Evolutionary conservation across 164 flowering plant species (phyloP).

Genomic region (grape (Vitis vinifera)): DNA sequence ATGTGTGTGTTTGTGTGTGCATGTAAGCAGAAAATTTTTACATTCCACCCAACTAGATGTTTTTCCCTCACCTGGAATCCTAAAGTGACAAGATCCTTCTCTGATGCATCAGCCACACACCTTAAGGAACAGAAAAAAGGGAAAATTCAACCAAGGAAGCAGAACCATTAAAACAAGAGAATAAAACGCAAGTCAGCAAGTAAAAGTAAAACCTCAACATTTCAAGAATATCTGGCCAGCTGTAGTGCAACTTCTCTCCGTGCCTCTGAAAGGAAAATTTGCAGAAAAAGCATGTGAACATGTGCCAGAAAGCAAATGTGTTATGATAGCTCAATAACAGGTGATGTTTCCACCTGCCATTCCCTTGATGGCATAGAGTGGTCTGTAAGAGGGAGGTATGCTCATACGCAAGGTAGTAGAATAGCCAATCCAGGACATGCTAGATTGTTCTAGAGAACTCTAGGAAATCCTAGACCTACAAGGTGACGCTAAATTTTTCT

Average conservation of each 20-base stretch:
- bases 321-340: too few species aligned
- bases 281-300: slow-evolving; percentile 4
- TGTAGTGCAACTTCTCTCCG: slow-evolving; percentile 83
- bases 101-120: slow-evolving; percentile 81
- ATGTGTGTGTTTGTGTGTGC: background rate
- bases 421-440: too few species aligned
- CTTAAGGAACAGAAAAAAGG: slow-evolving; percentile 33
- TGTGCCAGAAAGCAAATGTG: background rate
- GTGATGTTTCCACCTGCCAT: too few species aligned
- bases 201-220: slow-evolving; percentile 66
- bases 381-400: too few species aligned
- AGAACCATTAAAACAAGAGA: background rate
- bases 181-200: background rate
- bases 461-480: too few species aligned
- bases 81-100: slow-evolving; percentile 87
- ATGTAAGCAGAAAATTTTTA: background rate
- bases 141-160: slow-evolving; percentile 2
- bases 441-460: too few species aligned
- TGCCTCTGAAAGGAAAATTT: slow-evolving; percentile 57
- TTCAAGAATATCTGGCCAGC: slow-evolving; percentile 93
- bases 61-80: slow-evolving; percentile 79
- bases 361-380: too few species aligned
- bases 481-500: too few species aligned
- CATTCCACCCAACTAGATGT: background rate
- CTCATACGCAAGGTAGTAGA: too few species aligned